Evolutionary conservation across 2,329 filamentous ascomycete species (phyloP).

Genomic region (Graphilbum fragrans): DNA sequence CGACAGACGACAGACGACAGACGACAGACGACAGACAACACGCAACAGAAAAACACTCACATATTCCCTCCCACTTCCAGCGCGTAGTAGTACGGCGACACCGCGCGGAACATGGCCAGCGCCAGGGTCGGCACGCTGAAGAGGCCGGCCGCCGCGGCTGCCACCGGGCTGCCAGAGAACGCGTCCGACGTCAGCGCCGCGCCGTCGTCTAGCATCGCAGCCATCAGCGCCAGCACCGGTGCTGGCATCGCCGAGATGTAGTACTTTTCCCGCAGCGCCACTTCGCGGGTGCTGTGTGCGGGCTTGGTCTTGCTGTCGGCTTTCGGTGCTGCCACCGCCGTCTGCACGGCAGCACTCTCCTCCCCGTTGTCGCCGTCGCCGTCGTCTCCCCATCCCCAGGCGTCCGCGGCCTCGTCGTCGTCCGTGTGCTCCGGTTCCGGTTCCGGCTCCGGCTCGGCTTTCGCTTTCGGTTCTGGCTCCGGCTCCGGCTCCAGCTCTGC

Average conservation of each 20-base stretch:
- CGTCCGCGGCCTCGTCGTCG: slow-evolving; percentile 45
- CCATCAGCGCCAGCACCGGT: slow-evolving; percentile 57
- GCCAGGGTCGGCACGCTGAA: slow-evolving; percentile 61
- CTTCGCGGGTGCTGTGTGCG: slow-evolving; percentile 36
- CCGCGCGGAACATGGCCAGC: slow-evolving; percentile 67
- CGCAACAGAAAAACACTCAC: slow-evolving; percentile 25
- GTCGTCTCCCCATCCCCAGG: slow-evolving; percentile 66
- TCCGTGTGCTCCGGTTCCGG: slow-evolving; percentile 17
- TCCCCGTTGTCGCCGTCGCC: slow-evolving; percentile 28
- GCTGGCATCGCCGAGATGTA: slow-evolving; percentile 81
- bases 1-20: too few relatives aligned
- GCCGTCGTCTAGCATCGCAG: slow-evolving; percentile 46
- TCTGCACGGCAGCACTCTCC: slow-evolving; percentile 32
- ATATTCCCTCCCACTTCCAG: slow-evolving; percentile 50
- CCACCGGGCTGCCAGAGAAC: slow-evolving; percentile 42
- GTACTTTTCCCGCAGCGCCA: slow-evolving; percentile 77
- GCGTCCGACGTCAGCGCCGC: slow-evolving; percentile 42
- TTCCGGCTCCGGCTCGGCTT: slow-evolving; percentile 28
- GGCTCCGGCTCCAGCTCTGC: too few relatives aligned
- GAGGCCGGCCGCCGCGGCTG: slow-evolving; percentile 54
- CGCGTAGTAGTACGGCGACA: slow-evolving; percentile 63
- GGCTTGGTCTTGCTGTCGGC: slow-evolving; percentile 1
- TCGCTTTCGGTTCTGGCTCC: slow-evolving; percentile 6
- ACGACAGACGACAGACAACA: not conserved
- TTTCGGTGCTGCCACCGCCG: slow-evolving; percentile 9